Percentiles rank a stretch among this genome's conserved stretches.
These are phyloP conservation scores for Glarea lozoyensis DNA, from an alignment of 495 filamentous ascomycete genomes.

Conservation along the genomic window DNA sequence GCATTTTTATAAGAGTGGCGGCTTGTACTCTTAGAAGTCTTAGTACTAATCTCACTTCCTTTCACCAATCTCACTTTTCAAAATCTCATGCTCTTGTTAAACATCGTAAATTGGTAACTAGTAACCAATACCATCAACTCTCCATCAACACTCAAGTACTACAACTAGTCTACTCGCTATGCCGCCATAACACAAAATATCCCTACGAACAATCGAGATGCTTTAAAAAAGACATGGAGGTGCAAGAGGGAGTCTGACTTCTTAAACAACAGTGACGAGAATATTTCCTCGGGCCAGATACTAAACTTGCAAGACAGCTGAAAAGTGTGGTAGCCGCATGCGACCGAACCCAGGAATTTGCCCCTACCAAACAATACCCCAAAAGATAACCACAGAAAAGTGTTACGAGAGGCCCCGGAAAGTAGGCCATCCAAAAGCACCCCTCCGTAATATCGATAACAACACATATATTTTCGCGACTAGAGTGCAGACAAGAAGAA, in stretches of 20 bases:
- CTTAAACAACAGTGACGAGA: slow-evolving; percentile 22
- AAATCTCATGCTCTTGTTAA: no score
- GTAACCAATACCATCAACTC: not conserved
- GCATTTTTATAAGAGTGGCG: no score
- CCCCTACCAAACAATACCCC: slow-evolving; percentile 1
- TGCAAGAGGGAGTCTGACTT: slow-evolving; percentile 12
- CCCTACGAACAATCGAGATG: no score
- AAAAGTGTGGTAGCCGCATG: slow-evolving; percentile 14
- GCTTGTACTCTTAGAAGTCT: no score
- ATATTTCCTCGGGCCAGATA: slow-evolving; percentile 13
- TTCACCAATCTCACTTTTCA: not conserved
- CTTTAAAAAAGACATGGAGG: no score
- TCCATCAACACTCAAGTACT: slow-evolving; percentile 13
- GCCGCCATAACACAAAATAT: not conserved
- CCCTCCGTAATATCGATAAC: slow-evolving; percentile 8
- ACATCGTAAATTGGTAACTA: no score
- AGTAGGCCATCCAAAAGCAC: slow-evolving; percentile 10
- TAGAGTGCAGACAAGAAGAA: slow-evolving; percentile 12
- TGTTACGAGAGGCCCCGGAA: slow-evolving; percentile 4
- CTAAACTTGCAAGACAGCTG: slow-evolving; percentile 15
- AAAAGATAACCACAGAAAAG: slow-evolving; percentile 3
- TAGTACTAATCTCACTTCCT: not conserved
- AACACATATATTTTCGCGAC: slow-evolving; percentile 17
- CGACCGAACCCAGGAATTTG: slow-evolving; percentile 1
- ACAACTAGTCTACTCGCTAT: slow-evolving; percentile 15